Base-by-base conservation (phyloP, 495 filamentous ascomycete species). In the Amniculicola lignicola region DNA sequence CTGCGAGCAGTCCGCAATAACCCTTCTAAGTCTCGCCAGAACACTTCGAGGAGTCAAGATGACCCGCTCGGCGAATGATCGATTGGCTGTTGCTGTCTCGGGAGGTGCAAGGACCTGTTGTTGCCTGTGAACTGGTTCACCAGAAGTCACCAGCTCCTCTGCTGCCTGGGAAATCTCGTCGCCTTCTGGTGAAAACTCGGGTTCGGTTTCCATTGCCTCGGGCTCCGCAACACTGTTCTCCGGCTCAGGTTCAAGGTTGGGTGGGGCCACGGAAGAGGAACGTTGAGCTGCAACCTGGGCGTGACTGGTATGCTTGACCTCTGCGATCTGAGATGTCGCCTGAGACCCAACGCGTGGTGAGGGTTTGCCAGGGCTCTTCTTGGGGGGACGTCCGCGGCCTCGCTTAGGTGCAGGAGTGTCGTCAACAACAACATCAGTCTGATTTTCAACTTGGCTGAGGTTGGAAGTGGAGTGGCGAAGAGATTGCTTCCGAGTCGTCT, bases 321-420 rank as follows among this genome's bases (percentile, higher is more conserved):
- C 52, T 39, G 55, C 58, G 57, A 7, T 42, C 35, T 43, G n/a
- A n/a, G n/a, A n/a, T n/a, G n/a, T n/a, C n/a, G n/a, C n/a, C n/a
- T n/a, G n/a, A n/a, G n/a, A n/a, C n/a, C n/a, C n/a, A n/a, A n/a
- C n/a, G n/a, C n/a, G n/a, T n/a, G n/a, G n/a, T n/a, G n/a, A n/a
- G n/a, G n/a, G n/a, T n/a, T n/a, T n/a, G n/a, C n/a, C n/a, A n/a
- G n/a, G n/a, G n/a, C n/a, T n/a, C n/a, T n/a, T n/a, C n/a, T n/a
- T n/a, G n/a, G n/a, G n/a, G n/a, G n/a, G n/a, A 54, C 42, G 37
- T 40, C 52, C 37, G 55, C 58, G 57, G 4, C 43, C 35, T 43
- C 66, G 54, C 16, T 56, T 57, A 10, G 66, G 63, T 40, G 59
- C 52, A 1, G 55, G 68, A 3, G 61, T 67, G 14, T 61, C 64